A percentile compares a stretch with the other conserved stretches of the same genome.
These are phyloP conservation scores for Pterulicium gracile DNA, from an alignment of 1,284 basidiomycete genomes.

Conservation along the genomic window DNA sequence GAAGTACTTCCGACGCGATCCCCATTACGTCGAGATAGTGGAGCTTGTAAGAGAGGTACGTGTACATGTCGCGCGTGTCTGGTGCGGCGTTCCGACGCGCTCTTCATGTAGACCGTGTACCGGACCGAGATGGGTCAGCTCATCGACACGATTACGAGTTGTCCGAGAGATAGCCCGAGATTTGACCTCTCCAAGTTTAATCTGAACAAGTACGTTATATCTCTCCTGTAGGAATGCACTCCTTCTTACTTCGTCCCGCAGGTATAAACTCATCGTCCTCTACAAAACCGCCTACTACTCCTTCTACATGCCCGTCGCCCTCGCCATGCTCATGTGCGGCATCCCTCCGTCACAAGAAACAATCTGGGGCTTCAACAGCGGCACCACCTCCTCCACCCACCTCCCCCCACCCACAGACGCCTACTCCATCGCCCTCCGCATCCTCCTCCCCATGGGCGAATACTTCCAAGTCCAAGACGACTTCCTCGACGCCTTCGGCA, in stretches of 20 bases:
- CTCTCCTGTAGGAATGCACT: no score
- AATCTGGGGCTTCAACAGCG: background rate
- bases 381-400: constrained; percentile 25
- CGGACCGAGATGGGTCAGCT: constrained; percentile 96
- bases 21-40: constrained; percentile 82
- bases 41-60: constrained; percentile 18
- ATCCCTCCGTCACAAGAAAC: constrained; percentile 44
- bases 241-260: constrained; percentile 24
- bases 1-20: constrained; percentile 77
- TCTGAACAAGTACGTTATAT: constrained; percentile 51
- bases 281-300: constrained; percentile 99
- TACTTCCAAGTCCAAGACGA: constrained; percentile 99
- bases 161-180: constrained; percentile 64
- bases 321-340: constrained; percentile 78
- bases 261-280: constrained; percentile 88
- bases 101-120: constrained; percentile 90
- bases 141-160: constrained; percentile 84
- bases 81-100: constrained; percentile 26
- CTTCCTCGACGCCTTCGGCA: constrained; percentile 88
- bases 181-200: constrained; percentile 89
- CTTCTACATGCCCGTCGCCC: constrained; percentile 96
- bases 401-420: constrained; percentile 28
- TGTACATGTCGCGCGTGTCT: background rate
- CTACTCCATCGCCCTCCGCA: constrained; percentile 74
- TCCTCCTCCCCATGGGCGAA: constrained; percentile 89